Evolutionary conservation across 192 early-diverging fungal species (phyloP).

Genomic region (Linnemannia hyalina): DNA sequence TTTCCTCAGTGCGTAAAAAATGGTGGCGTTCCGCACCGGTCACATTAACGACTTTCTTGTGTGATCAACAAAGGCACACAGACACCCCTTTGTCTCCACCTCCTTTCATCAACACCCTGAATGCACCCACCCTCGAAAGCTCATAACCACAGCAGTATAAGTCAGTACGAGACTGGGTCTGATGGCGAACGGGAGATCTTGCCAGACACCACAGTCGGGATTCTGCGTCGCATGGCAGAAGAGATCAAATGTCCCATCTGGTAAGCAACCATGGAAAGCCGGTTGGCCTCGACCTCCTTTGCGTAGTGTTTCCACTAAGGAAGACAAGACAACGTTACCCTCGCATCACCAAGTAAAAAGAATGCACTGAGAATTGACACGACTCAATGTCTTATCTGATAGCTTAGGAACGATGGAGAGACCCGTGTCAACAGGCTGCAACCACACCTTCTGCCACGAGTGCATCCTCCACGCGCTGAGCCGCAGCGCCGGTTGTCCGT

Average conservation of each 20-base stretch:
- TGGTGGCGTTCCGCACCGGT: constrained; percentile 16
- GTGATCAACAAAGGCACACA: neutral
- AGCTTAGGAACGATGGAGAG: constrained; percentile 36
- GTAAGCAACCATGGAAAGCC: constrained; percentile 2
- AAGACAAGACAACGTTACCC: too few relatives aligned
- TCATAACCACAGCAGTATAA: neutral
- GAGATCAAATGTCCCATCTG: constrained; percentile 54
- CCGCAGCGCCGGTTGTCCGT: constrained; percentile 37
- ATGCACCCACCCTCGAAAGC: constrained; percentile 18
- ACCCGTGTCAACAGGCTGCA: constrained; percentile 43
- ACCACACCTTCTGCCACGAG: constrained; percentile 45
- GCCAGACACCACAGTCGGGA: constrained; percentile 27
- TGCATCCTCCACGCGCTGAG: constrained; percentile 46
- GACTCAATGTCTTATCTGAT: neutral
- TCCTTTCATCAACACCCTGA: neutral
- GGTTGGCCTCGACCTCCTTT: neutral
- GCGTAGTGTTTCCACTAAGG: neutral
- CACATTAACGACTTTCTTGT: neutral
- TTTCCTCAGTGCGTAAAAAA: neutral
- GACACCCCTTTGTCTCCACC: neutral
- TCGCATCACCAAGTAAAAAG: too few relatives aligned
- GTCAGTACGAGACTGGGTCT: neutral
- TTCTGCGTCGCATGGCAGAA: constrained; percentile 51
- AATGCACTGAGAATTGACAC: too few relatives aligned
- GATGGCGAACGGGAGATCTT: constrained; percentile 32